phyloP scores from a whole-genome alignment of 768 basidiomycete genomes.

The Sporobolomyces pararoseus region DNA sequence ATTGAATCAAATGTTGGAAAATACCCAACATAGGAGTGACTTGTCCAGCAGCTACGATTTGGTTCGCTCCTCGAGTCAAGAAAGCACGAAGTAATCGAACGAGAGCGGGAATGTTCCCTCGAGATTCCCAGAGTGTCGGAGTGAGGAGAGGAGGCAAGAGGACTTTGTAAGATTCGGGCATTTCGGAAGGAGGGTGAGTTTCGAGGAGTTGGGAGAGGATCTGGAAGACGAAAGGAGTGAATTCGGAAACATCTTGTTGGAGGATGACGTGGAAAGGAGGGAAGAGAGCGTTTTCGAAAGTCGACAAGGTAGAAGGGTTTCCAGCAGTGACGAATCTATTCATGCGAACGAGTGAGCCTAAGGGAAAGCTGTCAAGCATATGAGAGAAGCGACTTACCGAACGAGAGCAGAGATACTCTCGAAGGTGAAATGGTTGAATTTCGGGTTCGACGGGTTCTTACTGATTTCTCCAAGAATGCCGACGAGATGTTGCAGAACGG shows the following conservation, averaged over 20 bases:
- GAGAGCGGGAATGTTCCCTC: constrained; percentile 89
- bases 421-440: constrained; percentile 96
- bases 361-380: too few relatives aligned
- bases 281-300: constrained; percentile 78
- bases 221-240: constrained; percentile 96
- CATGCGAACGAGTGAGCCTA: too few relatives aligned
- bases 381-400: constrained; percentile 55
- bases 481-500: constrained; percentile 68
- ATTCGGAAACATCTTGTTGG: constrained; percentile 91
- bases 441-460: constrained; percentile 94
- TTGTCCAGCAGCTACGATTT: constrained; percentile 69
- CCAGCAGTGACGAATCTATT: constrained; percentile 74
- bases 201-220: constrained; percentile 93
- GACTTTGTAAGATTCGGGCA: constrained; percentile 72
- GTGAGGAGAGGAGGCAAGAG: constrained; percentile 79
- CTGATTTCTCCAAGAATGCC: constrained; percentile 79
- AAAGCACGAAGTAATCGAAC: constrained; percentile 83
- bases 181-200: constrained; percentile 58
- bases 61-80: constrained; percentile 63
- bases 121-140: constrained; percentile 83
- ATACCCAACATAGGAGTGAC: constrained; percentile 76
- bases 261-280: constrained; percentile 81
- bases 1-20: constrained; percentile 83
- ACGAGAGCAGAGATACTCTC: constrained; percentile 92
- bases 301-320: constrained; percentile 62